These are phyloP conservation scores for Fraxinus americana DNA, from an alignment of 257 asterid species.

Conservation along the genomic window DNA sequence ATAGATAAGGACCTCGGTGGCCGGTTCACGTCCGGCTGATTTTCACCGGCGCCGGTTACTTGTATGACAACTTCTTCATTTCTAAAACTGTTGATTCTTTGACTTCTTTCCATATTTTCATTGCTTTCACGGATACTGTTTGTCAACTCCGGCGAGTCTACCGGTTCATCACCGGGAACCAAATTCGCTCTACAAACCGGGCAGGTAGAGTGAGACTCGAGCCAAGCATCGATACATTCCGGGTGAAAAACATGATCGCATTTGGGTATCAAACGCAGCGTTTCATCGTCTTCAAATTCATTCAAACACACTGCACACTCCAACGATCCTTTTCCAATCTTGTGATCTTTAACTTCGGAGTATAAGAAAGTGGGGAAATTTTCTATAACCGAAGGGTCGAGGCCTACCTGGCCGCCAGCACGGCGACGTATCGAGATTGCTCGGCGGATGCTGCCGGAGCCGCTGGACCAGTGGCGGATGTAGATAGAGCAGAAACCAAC, in stretches of 20 bases:
- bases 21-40: conserved; percentile 21
- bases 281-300: conserved; percentile 78
- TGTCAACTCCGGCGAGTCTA: background rate
- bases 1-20: conserved; percentile 52
- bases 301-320: conserved; percentile 96
- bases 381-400: conserved; percentile 57
- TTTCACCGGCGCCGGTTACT: conserved; percentile 33
- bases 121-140: too few relatives aligned
- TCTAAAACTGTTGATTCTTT: background rate
- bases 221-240: conserved; percentile 92
- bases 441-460: conserved; percentile 38
- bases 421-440: conserved; percentile 55
- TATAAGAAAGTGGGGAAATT: conserved; percentile 78
- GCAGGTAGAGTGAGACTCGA: conserved; percentile 77
- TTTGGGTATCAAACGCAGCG: conserved; percentile 75
- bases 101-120: background rate
- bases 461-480: conserved; percentile 75
- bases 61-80: conserved; percentile 45
- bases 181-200: conserved; percentile 90
- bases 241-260: conserved; percentile 97
- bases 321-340: conserved; percentile 71
- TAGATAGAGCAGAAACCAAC: conserved; percentile 82
- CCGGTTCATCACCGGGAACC: conserved; percentile 38
- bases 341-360: conserved; percentile 86
- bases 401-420: conserved; percentile 55